Evolutionary conservation across 176 grass and related monocot species (phyloP).

Genomic region (Avena eriantha): DNA sequence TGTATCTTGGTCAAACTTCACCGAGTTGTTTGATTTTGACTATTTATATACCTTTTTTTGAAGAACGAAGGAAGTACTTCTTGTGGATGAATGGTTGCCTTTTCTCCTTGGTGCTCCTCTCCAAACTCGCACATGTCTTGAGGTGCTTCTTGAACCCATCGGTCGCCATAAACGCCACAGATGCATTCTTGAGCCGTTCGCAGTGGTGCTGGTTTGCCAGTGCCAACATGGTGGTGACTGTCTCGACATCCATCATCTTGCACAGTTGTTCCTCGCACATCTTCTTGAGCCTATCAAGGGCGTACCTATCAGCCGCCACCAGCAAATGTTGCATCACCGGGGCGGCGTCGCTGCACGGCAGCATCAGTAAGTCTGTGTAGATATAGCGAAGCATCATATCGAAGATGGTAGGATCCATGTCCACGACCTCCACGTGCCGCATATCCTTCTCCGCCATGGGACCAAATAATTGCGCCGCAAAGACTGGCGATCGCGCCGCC

Average conservation of each 20-base stretch:
- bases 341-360: neutral
- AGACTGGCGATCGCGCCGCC: constrained; percentile 11
- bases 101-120: too few relatives aligned
- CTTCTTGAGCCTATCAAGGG: neutral
- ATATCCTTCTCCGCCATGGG: constrained; percentile 14
- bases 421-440: neutral
- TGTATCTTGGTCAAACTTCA: neutral
- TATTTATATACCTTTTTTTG: too few relatives aligned
- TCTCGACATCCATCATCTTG: neutral
- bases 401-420: constrained; percentile 33
- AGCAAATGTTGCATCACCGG: constrained; percentile 19
- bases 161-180: neutral
- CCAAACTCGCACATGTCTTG: neutral
- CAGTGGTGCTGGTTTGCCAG: neutral
- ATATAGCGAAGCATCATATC: constrained; percentile 38
- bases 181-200: neutral
- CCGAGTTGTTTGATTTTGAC: too few relatives aligned
- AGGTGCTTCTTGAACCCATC: neutral
- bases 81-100: too few relatives aligned
- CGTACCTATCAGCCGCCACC: neutral
- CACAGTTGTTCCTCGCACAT: neutral
- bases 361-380: neutral
- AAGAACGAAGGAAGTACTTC: too few relatives aligned
- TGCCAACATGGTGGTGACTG: neutral
- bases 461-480: constrained; percentile 5